Base-by-base conservation (phyloP, 1,284 basidiomycete genomes). In the Neotropicomus parvogracilis region DNA sequence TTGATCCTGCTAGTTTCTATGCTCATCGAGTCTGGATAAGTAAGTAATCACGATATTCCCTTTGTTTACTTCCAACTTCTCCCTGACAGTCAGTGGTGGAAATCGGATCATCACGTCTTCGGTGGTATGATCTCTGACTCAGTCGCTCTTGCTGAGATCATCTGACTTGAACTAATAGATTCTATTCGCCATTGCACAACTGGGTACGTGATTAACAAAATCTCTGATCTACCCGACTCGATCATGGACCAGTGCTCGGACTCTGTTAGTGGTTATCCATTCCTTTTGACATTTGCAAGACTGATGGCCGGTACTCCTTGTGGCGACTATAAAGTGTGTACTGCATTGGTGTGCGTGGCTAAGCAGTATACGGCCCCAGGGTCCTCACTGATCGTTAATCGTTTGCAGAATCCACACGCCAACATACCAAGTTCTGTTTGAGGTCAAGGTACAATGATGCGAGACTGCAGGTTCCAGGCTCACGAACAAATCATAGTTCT, bases 21-120 rank as follows among this genome's bases (percentile, higher is more conserved):
- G 49, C 47, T 24, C 63, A 62, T 28, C 59, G 63, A 28, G 50
- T 62, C 4, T 62, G 60, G 60, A 62, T 64, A 58, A 61, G 59
- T 60, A 40, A 40, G 60, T 44, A 5, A 9, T 16, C 21, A 34
- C 2, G 8, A 7, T 4, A 7, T 17, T 24, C 27, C 16, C 2
- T 17, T 39, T 9, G 16, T 5, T 21, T 0, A 14, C 3, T 17
- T 1, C 8, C 17, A 21, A 54, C 12, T 16, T 19, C 14, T 24
- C n/a, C 14, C 4, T 24, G 29, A 17, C 17, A 65, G 63, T 62
- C 37, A 63, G 60, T 6, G 52, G 43, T 27, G 32, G 14, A 13
- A 62, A 63, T 39, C 46, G 49, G 16, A 3, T 52, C 10, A 6
- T 62, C n/a, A 54, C 57, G 14, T 43, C n/a, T 1, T 26, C 32